A percentile compares a stretch with the other conserved stretches of the same genome.
Evolutionary conservation across 148 eudicot genomes (phyloP).

Genomic region (Pharnaceum exiguum): DNA sequence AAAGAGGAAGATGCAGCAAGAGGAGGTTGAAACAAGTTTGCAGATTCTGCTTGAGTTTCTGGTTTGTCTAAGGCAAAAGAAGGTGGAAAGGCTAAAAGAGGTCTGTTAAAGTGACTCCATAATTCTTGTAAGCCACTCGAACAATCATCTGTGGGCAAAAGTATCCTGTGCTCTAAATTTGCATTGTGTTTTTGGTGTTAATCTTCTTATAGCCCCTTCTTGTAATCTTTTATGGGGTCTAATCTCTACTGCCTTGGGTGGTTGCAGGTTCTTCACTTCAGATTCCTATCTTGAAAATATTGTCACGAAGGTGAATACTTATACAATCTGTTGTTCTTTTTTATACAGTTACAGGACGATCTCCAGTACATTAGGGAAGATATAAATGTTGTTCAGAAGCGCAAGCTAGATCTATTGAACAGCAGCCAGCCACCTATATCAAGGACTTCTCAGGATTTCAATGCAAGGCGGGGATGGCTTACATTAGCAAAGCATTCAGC

Average conservation of each 20-base stretch:
- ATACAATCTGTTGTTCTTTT: neutral
- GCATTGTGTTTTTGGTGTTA: too few relatives aligned
- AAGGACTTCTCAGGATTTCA: constrained; percentile 36
- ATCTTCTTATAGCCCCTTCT: too few relatives aligned
- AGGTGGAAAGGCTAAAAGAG: constrained; percentile 79
- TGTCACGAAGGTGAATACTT: neutral
- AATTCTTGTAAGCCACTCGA: neutral
- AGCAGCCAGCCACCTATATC: constrained; percentile 42
- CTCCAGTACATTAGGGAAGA: constrained; percentile 81
- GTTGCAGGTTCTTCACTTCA: too few relatives aligned
- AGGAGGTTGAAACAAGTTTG: constrained; percentile 81
- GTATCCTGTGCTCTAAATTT: too few relatives aligned
- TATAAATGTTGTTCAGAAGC: constrained; percentile 56
- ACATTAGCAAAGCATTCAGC: constrained; percentile 33
- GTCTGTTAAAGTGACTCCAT: constrained; percentile 25
- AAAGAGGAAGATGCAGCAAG: constrained; percentile 81
- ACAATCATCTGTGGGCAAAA: too few relatives aligned
- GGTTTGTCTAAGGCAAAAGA: constrained; percentile 58
- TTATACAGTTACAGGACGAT: constrained; percentile 62
- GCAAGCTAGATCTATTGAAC: constrained; percentile 40
- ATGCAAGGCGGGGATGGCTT: constrained; percentile 31
- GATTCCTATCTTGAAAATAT: neutral
- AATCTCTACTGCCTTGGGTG: too few relatives aligned
- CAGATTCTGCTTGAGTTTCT: constrained; percentile 71
- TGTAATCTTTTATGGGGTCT: too few relatives aligned